phyloP scores from a whole-genome alignment of 768 basidiomycete genomes.

The Leccinum subgranulosum region DNA sequence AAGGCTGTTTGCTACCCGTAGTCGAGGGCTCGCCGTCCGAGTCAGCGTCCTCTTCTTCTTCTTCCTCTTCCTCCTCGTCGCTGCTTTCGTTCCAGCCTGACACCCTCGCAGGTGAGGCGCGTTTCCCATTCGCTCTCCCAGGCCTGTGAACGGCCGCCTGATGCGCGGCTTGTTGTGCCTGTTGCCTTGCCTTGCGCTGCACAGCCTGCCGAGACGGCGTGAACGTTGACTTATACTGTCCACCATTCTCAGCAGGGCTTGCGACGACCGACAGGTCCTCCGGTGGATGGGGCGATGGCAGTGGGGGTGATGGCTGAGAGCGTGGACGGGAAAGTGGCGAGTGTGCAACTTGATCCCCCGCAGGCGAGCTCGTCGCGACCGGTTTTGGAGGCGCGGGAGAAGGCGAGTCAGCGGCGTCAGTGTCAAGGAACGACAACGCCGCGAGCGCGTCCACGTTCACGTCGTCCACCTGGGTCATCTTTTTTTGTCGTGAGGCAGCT shows the following conservation, averaged over 20 bases:
- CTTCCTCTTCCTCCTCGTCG: slow-evolving; percentile 74
- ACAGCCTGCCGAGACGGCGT: slow-evolving; percentile 80
- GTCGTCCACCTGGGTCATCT: slow-evolving; percentile 39
- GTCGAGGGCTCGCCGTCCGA: slow-evolving; percentile 49
- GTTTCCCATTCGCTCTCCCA: slow-evolving; percentile 50
- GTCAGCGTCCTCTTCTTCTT: slow-evolving; percentile 64
- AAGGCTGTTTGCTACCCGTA: slow-evolving; percentile 32
- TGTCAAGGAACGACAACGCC: slow-evolving; percentile 71
- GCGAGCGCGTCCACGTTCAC: slow-evolving; percentile 70
- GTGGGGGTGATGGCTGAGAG: slow-evolving; percentile 21
- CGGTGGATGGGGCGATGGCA: slow-evolving; percentile 34
- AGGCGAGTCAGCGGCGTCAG: slow-evolving; percentile 24
- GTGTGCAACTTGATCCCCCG: slow-evolving; percentile 1
- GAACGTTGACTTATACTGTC: slow-evolving; percentile 80
- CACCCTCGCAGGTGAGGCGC: slow-evolving; percentile 38
- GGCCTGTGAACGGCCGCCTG: slow-evolving; percentile 76
- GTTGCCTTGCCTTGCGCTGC: slow-evolving; percentile 78
- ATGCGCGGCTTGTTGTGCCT: slow-evolving; percentile 80
- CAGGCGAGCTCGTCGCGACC: slow-evolving; percentile 1
- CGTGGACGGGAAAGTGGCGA: slow-evolving; percentile 32
- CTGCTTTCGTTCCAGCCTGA: slow-evolving; percentile 66
- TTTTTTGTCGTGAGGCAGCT: slow-evolving; percentile 1
- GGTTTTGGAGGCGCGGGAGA: slow-evolving; percentile 20
- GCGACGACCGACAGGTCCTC: slow-evolving; percentile 23
- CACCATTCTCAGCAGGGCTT: slow-evolving; percentile 23